A percentile compares a stretch with the other conserved stretches of the same genome.
Evolutionary conservation across 306 rosid genomes (phyloP).

Genomic region (Cucumis cinereus): DNA sequence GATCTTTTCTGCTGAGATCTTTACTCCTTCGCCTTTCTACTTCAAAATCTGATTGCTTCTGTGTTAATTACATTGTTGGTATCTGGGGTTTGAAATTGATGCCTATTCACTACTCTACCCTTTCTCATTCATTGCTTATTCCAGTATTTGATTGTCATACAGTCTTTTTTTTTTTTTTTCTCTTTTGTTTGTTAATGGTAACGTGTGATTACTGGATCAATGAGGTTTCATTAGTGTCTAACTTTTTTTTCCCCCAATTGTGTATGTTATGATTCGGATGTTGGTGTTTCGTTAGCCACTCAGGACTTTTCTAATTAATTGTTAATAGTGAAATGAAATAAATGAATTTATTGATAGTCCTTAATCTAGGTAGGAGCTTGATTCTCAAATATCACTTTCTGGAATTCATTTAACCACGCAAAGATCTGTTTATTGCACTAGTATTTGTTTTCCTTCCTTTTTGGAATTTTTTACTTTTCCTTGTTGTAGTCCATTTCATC

Average conservation of each 20-base stretch:
- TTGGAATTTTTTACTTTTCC: background rate
- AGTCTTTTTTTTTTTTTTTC: background rate
- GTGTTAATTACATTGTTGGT: background rate
- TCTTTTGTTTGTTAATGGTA: background rate
- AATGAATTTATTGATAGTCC: background rate
- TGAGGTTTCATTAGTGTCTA: background rate
- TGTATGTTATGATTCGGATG: background rate
- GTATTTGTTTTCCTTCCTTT: background rate
- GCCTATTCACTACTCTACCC: background rate
- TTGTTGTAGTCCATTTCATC: background rate
- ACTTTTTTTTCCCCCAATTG: background rate
- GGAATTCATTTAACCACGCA: background rate
- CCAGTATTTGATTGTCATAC: background rate
- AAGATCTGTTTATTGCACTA: background rate
- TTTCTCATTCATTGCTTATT: background rate
- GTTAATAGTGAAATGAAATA: background rate
- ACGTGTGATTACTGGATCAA: background rate
- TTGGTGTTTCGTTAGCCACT: background rate
- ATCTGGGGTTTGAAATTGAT: background rate
- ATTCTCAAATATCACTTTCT: background rate
- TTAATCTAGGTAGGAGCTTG: background rate
- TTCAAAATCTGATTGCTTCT: background rate
- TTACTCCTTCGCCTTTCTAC: background rate
- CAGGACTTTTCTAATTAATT: background rate
- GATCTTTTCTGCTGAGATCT: constrained; percentile 6